phyloP scores from a whole-genome alignment of 2,329 filamentous ascomycete genomes.

The Pezicula carpinea region DNA sequence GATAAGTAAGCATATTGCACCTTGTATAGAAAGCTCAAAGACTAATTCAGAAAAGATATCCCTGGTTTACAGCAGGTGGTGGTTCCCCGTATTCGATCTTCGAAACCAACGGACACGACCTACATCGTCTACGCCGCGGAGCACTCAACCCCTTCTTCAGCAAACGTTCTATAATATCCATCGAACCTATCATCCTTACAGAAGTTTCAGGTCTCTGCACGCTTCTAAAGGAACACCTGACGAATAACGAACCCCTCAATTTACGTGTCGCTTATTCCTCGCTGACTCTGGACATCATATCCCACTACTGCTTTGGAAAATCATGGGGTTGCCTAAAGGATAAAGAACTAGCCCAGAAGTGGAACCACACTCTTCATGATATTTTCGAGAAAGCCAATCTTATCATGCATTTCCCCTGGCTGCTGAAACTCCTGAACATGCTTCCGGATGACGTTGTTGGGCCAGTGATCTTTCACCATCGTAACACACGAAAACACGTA shows the following conservation, averaged over 20 bases:
- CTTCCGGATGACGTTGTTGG: not conserved
- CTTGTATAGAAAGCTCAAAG: constrained; percentile 5
- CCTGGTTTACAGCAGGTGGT: not conserved
- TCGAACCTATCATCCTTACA: constrained; percentile 1
- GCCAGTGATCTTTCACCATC: not conserved
- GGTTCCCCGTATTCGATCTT: constrained; percentile 1
- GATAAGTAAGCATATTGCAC: not conserved
- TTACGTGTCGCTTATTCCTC: constrained; percentile 1
- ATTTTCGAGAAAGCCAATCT: constrained; percentile 1
- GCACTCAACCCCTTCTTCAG: constrained; percentile 5
- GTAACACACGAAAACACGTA: not conserved
- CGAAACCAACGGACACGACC: constrained; percentile 1
- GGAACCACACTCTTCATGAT: not conserved
- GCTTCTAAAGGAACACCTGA: constrained; percentile 1
- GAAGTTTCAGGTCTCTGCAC: not conserved
- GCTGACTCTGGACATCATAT: constrained; percentile 15
- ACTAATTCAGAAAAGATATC: not conserved
- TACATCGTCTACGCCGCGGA: constrained; percentile 1
- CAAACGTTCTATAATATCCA: not conserved
- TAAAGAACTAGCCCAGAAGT: not conserved
- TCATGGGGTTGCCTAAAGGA: not conserved
- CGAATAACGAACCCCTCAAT: not conserved
- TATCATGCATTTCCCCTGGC: constrained; percentile 1
- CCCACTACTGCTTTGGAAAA: constrained; percentile 17
- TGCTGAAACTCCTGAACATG: constrained; percentile 1